Percentiles rank a stretch among this genome's conserved stretches.
Conservation (phyloP, 208 protist species). For the Hexamita inflata region DNA sequence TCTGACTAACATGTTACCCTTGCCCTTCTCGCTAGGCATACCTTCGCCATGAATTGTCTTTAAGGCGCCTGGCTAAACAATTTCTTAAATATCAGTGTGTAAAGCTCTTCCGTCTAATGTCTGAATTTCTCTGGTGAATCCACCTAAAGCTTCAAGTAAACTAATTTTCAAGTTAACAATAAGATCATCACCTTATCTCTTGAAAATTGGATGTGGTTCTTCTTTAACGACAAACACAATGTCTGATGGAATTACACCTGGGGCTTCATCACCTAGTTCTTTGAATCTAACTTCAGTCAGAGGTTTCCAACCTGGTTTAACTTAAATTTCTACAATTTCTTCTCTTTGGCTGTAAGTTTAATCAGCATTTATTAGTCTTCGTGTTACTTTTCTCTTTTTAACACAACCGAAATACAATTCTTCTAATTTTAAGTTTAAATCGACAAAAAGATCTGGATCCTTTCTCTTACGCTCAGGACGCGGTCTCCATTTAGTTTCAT, state of each 20-base stretch:
- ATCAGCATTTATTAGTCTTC: slow-evolving; percentile 11
- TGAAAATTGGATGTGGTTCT: slow-evolving; percentile 28
- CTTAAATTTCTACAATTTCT: slow-evolving; percentile 32
- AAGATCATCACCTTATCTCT: slow-evolving; percentile 38
- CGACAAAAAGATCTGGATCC: slow-evolving; percentile 16
- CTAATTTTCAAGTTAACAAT: slow-evolving; percentile 13
- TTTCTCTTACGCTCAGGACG: not conserved
- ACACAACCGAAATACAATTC: slow-evolving; percentile 35
- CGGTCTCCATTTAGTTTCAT: slow-evolving; percentile 19
- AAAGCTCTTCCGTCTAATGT: slow-evolving; percentile 7
- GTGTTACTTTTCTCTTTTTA: slow-evolving; percentile 33
- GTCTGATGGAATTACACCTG: slow-evolving; percentile 26
- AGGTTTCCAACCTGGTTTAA: slow-evolving; percentile 35
- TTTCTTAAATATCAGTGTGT: slow-evolving; percentile 14
- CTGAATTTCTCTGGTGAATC: slow-evolving; percentile 24
- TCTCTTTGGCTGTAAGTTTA: not conserved
- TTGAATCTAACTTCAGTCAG: slow-evolving; percentile 36
- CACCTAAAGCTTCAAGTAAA: slow-evolving; percentile 29
- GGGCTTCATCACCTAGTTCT: slow-evolving; percentile 34
- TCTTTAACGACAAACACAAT: slow-evolving; percentile 37
- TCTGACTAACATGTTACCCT: not conserved
- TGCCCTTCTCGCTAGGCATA: not conserved
- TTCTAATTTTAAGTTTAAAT: slow-evolving; percentile 30
- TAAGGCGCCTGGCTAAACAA: not conserved
- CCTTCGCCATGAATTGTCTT: slow-evolving; percentile 24